Evolutionary conservation across 257 asterid genomes (phyloP).

Genomic region (Jasminum sambac): DNA sequence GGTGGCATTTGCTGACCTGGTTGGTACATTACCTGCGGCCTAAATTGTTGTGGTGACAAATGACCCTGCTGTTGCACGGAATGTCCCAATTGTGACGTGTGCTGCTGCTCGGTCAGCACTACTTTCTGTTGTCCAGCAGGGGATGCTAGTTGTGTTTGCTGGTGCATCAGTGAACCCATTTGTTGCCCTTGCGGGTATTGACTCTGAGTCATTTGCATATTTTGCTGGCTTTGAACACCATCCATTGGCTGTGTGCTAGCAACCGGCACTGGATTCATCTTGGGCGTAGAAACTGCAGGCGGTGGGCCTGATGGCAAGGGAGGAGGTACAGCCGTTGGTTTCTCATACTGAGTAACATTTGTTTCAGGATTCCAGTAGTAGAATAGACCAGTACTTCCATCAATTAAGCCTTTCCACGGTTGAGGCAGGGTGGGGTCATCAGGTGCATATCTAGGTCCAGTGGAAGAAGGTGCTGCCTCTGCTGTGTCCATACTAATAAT

Average conservation of each 20-base stretch:
- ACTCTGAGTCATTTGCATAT: constrained; percentile 35
- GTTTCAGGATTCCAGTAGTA: constrained; percentile 97
- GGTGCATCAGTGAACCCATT: constrained; percentile 40
- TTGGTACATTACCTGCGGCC: constrained; percentile 59
- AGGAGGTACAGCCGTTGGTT: constrained; percentile 60
- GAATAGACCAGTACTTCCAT: constrained; percentile 63
- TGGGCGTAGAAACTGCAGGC: constrained; percentile 57
- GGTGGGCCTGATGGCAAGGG: constrained; percentile 74
- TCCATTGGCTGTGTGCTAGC: constrained; percentile 51
- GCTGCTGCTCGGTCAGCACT: constrained; percentile 40
- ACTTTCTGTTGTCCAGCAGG: constrained; percentile 42
- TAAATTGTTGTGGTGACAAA: constrained; percentile 44
- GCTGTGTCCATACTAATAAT: constrained; percentile 68
- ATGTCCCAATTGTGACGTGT: constrained; percentile 53
- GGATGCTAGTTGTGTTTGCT: constrained; percentile 38
- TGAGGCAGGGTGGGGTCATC: constrained; percentile 90
- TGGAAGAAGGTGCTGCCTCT: constrained; percentile 56
- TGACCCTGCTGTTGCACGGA: constrained; percentile 51
- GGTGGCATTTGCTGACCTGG: constrained; percentile 51
- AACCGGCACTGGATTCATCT: constrained; percentile 68
- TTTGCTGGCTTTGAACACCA: constrained; percentile 45
- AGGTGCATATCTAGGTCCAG: constrained; percentile 87
- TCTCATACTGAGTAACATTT: constrained; percentile 81
- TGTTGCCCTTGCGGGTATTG: constrained; percentile 44
- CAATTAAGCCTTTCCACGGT: constrained; percentile 94